These are phyloP conservation scores for Acephala macrosclerotiorum DNA, from an alignment of 2,329 filamentous ascomycete genomes.

Conservation along the genomic window DNA sequence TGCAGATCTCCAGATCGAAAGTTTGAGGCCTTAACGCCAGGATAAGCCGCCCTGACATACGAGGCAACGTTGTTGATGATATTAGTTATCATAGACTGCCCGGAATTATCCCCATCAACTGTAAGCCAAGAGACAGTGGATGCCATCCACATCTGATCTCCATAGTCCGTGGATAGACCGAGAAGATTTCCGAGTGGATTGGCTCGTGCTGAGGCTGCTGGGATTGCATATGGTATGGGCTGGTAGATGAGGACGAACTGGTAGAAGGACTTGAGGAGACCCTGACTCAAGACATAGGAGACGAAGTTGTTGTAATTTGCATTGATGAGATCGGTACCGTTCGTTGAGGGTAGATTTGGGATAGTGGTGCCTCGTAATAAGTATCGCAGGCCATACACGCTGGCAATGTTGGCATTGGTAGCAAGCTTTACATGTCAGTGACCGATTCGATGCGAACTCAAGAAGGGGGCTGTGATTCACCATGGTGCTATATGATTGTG, in stretches of 20 bases:
- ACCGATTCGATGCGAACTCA: not conserved
- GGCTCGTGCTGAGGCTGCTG: conserved; percentile 30
- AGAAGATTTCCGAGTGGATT: conserved; percentile 39
- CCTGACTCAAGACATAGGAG: conserved; percentile 34
- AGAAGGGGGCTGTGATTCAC: conserved; percentile 30
- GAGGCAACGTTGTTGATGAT: conserved; percentile 27
- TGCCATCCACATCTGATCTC: conserved; percentile 44
- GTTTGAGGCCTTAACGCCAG: conserved; percentile 34
- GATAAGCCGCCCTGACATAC: conserved; percentile 26
- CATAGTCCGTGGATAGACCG: conserved; percentile 35
- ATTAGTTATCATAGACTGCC: conserved; percentile 25
- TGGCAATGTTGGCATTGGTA: conserved; percentile 28
- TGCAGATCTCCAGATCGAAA: conserved; percentile 28
- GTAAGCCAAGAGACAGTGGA: conserved; percentile 43
- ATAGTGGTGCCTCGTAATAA: conserved; percentile 31
- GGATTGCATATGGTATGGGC: conserved; percentile 42
- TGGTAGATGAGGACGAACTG: conserved; percentile 45
- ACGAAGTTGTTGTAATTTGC: conserved; percentile 45
- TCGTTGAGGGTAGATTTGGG: conserved; percentile 29
- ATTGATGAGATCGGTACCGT: conserved; percentile 45
- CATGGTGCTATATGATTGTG: conserved; percentile 45
- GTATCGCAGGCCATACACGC: conserved; percentile 31
- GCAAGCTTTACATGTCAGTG: conserved; percentile 22
- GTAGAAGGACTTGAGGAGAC: conserved; percentile 36
- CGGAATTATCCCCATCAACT: conserved; percentile 32